phyloP scores from a whole-genome alignment of 2,329 filamentous ascomycete species.

The Trichoderma sp. region DNA sequence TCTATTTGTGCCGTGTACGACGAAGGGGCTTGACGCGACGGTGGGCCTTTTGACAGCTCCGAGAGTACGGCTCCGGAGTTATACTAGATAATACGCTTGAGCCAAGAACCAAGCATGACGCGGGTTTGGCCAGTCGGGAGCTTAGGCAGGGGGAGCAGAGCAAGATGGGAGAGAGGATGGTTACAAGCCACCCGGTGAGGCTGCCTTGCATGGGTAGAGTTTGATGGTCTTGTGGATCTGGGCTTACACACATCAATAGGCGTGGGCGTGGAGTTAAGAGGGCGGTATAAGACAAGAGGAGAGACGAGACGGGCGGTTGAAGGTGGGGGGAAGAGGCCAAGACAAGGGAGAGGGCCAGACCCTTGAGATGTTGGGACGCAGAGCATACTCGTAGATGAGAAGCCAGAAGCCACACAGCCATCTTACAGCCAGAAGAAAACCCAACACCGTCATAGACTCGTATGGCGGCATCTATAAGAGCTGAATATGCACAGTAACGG shows the following conservation, averaged over 20 bases:
- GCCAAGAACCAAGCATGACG: background rate
- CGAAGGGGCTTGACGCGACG: background rate
- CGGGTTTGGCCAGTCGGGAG: conserved; percentile 8
- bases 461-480: background rate
- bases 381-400: background rate
- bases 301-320: background rate
- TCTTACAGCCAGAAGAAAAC: background rate
- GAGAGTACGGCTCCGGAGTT: conserved; percentile 11
- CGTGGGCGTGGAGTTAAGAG: conserved; percentile 10
- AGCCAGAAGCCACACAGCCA: background rate
- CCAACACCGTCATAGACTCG: background rate
- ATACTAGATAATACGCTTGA: background rate
- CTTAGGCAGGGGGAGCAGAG: background rate
- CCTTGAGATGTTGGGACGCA: background rate
- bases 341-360: background rate
- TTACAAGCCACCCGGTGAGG: conserved; percentile 2
- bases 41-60: conserved; percentile 7
- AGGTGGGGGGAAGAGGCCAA: background rate
- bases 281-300: conserved; percentile 4
- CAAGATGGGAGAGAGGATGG: background rate
- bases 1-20: conserved; percentile 2
- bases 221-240: conserved; percentile 11
- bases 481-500: background rate
- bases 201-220: conserved; percentile 10
- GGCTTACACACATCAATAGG: conserved; percentile 1